Conservation (phyloP, 176 grass and related monocot genomes). For the barley (Hordeum vulgare) region MorexV3_pseudomolecules_assembly NC_058523.1:12537843-12538342, state of each 20-base stretch:
- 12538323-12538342: not conserved
- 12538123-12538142: not conserved
- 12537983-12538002: not conserved
- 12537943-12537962: not conserved
- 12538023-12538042: not conserved
- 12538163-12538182: not conserved
- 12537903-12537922: not conserved
- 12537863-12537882: not conserved
- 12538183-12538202: not conserved
- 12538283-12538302: not conserved
- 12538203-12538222: not conserved
- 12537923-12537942: not conserved
- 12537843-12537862: not conserved
- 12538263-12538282: not conserved
- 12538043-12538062: not conserved
- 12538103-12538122: not conserved
- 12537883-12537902: not conserved
- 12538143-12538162: not conserved
- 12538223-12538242: not conserved
- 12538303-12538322: too few species aligned
- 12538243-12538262: not conserved
- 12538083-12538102: not conserved
- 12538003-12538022: constrained; percentile 1
- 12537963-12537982: not conserved
- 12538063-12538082: not conserved